phyloP scores from a whole-genome alignment of 2,329 filamentous ascomycete genomes.

The Chalaropsis ovoidea region DNA sequence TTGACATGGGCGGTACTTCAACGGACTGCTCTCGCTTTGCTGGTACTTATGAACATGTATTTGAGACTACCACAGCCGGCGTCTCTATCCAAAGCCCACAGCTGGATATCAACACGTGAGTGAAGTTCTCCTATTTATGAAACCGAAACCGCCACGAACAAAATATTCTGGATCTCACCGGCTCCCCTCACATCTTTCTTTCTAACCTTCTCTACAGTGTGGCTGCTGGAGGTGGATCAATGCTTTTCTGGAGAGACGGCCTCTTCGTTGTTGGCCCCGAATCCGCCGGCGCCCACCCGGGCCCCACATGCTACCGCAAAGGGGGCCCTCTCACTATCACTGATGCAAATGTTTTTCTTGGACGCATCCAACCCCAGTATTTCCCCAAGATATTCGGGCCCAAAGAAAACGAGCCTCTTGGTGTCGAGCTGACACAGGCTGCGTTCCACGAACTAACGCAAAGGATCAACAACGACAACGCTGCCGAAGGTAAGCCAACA shows the following conservation, averaged over 20 bases:
- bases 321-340: slow-evolving; percentile 86
- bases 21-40: slow-evolving; percentile 86
- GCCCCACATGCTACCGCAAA: slow-evolving; percentile 84
- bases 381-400: slow-evolving; percentile 94
- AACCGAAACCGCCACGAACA: not conserved
- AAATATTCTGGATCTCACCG: not conserved
- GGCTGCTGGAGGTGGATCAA: slow-evolving; percentile 76
- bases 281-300: slow-evolving; percentile 78
- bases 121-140: not conserved
- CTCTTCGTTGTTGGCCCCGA: slow-evolving; percentile 86
- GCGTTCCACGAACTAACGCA: slow-evolving; percentile 66
- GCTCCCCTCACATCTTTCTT: not conserved
- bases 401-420: slow-evolving; percentile 71
- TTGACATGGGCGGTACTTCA: slow-evolving; percentile 74
- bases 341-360: slow-evolving; percentile 79
- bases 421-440: slow-evolving; percentile 62
- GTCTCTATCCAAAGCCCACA: slow-evolving; percentile 88
- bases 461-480: slow-evolving; percentile 53
- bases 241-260: slow-evolving; percentile 79
- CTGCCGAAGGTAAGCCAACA: slow-evolving; percentile 51
- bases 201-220: slow-evolving; percentile 38
- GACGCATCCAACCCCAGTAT: slow-evolving; percentile 75
- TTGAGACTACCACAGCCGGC: slow-evolving; percentile 88
- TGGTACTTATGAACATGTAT: slow-evolving; percentile 83
- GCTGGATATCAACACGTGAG: slow-evolving; percentile 74